A percentile compares a stretch with the other conserved stretches of the same genome.
phyloP scores from a whole-genome alignment of 768 basidiomycete species.

The Scleroderma bovista region DNA sequence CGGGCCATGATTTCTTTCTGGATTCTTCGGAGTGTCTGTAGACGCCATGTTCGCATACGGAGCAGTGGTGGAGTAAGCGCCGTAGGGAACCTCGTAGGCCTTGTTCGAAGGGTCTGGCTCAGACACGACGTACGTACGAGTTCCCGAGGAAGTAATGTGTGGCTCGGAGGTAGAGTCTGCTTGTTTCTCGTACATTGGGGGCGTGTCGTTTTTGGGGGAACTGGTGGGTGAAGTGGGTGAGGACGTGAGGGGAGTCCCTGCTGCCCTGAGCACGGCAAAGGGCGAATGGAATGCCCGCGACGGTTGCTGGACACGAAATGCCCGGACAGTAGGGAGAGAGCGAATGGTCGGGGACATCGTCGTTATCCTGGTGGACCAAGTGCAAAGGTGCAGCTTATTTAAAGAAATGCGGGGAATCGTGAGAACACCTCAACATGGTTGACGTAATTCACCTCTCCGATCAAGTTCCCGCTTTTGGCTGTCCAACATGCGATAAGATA shows the following conservation, averaged over 20 bases:
- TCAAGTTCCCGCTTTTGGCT: too few species aligned
- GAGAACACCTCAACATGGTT: too few species aligned
- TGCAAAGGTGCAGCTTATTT: too few species aligned
- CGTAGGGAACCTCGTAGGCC: conserved; percentile 66
- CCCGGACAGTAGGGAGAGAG: not conserved
- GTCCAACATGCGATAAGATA: too few species aligned
- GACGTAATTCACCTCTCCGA: too few species aligned
- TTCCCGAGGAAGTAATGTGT: conserved; percentile 36
- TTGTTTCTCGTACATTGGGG: conserved; percentile 55
- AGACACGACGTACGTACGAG: conserved; percentile 67
- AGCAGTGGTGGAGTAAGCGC: conserved; percentile 53
- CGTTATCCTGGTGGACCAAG: not conserved
- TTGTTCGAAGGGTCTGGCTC: conserved; percentile 59
- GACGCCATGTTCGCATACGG: conserved; percentile 41
- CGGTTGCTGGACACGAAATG: not conserved
- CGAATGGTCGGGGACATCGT: not conserved
- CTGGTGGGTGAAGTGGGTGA: conserved; percentile 27
- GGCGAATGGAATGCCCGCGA: conserved; percentile 62
- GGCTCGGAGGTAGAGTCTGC: conserved; percentile 41
- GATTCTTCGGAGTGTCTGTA: conserved; percentile 33
- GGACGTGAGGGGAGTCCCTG: conserved; percentile 31
- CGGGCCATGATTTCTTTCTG: conserved; percentile 36
- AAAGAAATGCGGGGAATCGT: too few species aligned
- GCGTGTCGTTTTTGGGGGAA: conserved; percentile 15
- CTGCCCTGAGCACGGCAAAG: conserved; percentile 45